Conservation (phyloP, 768 basidiomycete genomes). For the Xerocomus spinulosus region DNA sequence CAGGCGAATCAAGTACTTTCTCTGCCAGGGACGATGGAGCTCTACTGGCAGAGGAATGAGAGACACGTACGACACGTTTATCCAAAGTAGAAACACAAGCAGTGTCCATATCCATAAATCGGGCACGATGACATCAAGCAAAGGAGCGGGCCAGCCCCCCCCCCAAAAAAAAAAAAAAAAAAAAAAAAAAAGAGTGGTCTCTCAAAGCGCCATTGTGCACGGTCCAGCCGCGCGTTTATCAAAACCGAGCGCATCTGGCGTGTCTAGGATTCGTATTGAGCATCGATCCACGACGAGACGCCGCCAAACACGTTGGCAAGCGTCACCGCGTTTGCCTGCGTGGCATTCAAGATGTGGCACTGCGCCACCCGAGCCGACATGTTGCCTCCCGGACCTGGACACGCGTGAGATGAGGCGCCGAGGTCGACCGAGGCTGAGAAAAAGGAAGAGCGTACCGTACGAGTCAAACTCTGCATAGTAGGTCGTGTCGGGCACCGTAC, state of each 20-base stretch:
- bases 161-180: too few species aligned
- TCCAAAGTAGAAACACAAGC: too few species aligned
- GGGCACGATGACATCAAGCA: too few species aligned
- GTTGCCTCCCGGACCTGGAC: conserved; percentile 59
- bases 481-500: conserved; percentile 46
- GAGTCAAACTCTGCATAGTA: conserved; percentile 59
- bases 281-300: conserved; percentile 54
- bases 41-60: too few species aligned
- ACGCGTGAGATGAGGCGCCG: not conserved
- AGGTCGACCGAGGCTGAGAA: not conserved
- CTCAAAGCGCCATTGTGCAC: too few species aligned
- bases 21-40: too few species aligned
- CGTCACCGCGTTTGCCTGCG: conserved; percentile 31
- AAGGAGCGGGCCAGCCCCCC: too few species aligned
- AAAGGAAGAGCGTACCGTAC: conserved; percentile 32
- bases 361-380: conserved; percentile 38
- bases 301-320: conserved; percentile 49
- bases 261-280: conserved; percentile 32
- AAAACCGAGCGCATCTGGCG: not conserved
- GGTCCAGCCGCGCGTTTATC: too few species aligned
- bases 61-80: too few species aligned
- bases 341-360: conserved; percentile 42
- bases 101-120: too few species aligned
- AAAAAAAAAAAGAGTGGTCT: too few species aligned
- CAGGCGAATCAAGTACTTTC: too few species aligned